Evolutionary conservation across 495 filamentous ascomycete species (phyloP).

Genomic region (Penicillium crystallinum): DNA sequence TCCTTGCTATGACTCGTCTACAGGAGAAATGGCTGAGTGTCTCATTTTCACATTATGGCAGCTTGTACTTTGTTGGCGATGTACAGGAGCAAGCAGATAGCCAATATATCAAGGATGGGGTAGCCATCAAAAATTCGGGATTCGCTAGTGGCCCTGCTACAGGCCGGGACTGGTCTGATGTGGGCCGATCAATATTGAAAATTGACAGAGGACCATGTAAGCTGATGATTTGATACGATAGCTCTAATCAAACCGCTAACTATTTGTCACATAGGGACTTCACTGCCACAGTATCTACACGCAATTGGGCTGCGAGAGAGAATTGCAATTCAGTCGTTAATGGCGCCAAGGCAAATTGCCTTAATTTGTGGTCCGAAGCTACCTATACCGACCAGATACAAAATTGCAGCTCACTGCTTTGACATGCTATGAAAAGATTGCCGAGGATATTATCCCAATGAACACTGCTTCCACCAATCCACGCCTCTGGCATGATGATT

Average conservation of each 20-base stretch:
- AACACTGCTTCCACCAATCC: conserved; percentile 17
- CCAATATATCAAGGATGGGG: conserved; percentile 2
- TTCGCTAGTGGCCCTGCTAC: conserved; percentile 32
- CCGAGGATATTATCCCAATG: not conserved
- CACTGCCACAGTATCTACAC: not conserved
- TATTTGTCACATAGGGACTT: no score
- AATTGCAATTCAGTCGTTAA: conserved; percentile 20
- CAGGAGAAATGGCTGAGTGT: not conserved
- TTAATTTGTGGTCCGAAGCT: conserved; percentile 31
- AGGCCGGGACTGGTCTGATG: conserved; percentile 29
- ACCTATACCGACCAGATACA: conserved; percentile 27
- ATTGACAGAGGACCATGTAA: conserved; percentile 19
- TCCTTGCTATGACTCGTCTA: not conserved
- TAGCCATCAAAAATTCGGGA: conserved; percentile 17
- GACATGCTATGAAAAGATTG: not conserved
- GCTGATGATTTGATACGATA: no score
- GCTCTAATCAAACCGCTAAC: no score
- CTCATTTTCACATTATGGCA: not conserved
- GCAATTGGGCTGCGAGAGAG: not conserved
- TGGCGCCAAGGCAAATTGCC: conserved; percentile 22
- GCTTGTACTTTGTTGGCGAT: not conserved
- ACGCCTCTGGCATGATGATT: conserved; percentile 37
- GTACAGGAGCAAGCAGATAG: not conserved
- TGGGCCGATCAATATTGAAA: conserved; percentile 23
- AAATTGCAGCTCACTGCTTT: conserved; percentile 27